A percentile compares a stretch with the other conserved stretches of the same genome.
Evolutionary conservation across 257 asterid species (phyloP).

Genomic region (Nicotiana undulata): DNA sequence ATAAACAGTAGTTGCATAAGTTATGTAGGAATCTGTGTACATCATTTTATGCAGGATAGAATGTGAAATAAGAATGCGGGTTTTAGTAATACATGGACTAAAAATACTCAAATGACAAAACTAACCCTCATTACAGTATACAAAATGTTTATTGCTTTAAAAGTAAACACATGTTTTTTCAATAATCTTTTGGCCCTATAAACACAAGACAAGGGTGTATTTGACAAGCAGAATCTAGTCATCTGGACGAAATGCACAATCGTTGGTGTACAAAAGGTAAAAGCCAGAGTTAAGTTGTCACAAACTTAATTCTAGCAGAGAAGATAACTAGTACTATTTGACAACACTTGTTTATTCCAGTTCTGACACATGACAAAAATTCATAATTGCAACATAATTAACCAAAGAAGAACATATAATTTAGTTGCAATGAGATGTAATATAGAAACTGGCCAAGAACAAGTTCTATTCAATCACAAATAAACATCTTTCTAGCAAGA

Average conservation of each 20-base stretch:
- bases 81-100: background rate
- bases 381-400: conserved; percentile 2
- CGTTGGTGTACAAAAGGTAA: background rate
- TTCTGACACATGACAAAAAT: background rate
- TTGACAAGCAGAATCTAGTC: too few species aligned
- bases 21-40: background rate
- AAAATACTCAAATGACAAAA: background rate
- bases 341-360: background rate
- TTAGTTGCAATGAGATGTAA: background rate
- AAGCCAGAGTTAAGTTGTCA: background rate
- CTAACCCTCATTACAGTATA: background rate
- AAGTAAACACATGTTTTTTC: background rate
- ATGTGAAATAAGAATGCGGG: background rate
- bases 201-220: background rate
- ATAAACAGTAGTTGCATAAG: background rate
- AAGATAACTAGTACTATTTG: background rate
- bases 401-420: background rate
- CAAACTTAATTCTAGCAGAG: background rate
- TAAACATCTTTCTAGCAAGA: background rate
- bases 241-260: background rate
- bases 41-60: background rate
- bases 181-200: too few species aligned
- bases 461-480: background rate
- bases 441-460: background rate
- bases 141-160: background rate